Base-by-base conservation (phyloP, 176 grass and related monocot genomes). In the Guadua angustifolia region DNA sequence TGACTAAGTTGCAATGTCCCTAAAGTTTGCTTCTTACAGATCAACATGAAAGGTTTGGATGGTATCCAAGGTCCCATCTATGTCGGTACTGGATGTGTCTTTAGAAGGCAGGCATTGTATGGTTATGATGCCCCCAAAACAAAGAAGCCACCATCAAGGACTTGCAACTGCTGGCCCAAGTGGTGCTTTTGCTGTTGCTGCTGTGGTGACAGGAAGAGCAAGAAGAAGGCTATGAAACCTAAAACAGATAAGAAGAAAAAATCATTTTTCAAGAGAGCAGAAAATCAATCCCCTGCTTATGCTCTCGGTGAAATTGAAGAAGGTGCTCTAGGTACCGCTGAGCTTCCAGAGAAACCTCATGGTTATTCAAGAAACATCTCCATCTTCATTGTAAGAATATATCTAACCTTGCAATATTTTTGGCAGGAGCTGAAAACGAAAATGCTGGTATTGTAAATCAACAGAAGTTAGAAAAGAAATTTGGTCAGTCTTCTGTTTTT, bases 1-100 rank as follows among this genome's bases (percentile, higher is more conserved):
- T 51, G 5, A 50, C 32, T 53, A 19, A 35, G 25, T 19, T 52
- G 4, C 46, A 35, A 29, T 63, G 9, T 32, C 17, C 66, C 18
- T 53, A 50, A 73, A 16, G 79, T 73, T 61, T 82, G 16, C 40
- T 50, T 80, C 10, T 46, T 85, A 80, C 90, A 94, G 94, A 97
- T 97, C 75, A 97, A 97, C 83, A 97, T 97, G 94, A 97, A 97
- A 88, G 94, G 94, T 90, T 74, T 97, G 85, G 94, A 97, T 73
- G 94, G 94, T 21, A 97, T 97, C 83, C 94, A 97, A 94, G 94
- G 94, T 24, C 94, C 94, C 64, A 97, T 97, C 75, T 97, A 97
- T 86, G 94, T 97, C 1, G 92, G 94, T 81, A 97, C 94, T 69
- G 94, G 94, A 75, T 97, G 94, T 79, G 89, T 92, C 29, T 97